These are phyloP conservation scores for Starmerella powellii DNA, from an alignment of 805 yeast genomes.

Conservation along the genomic window DNA sequence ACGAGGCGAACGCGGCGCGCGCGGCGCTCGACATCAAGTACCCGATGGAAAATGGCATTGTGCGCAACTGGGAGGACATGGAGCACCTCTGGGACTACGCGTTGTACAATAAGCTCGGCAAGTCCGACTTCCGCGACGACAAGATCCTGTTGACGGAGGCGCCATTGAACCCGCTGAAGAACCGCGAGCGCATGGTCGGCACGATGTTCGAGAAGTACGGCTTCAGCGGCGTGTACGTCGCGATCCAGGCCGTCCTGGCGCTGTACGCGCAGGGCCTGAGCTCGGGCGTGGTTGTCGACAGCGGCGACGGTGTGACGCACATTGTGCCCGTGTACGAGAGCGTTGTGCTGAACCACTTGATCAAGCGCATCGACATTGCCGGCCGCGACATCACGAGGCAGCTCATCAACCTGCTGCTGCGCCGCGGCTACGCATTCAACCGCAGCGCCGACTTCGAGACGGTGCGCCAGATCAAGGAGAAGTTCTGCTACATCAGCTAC, in stretches of 20 bases:
- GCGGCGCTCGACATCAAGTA: constrained; percentile 85
- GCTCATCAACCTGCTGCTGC: constrained; percentile 74
- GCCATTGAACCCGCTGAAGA: constrained; percentile 89
- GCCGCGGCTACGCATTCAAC: constrained; percentile 96
- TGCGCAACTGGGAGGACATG: constrained; percentile 98
- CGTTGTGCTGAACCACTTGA: constrained; percentile 87
- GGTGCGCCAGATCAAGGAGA: constrained; percentile 94
- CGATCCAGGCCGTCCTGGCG: constrained; percentile 96
- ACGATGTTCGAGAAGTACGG: constrained; percentile 85
- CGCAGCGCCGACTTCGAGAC: constrained; percentile 98
- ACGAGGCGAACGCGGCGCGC: constrained; percentile 84
- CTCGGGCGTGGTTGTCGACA: constrained; percentile 95
- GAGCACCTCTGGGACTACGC: constrained; percentile 97
- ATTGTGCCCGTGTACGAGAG: constrained; percentile 96
- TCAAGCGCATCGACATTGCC: constrained; percentile 88
- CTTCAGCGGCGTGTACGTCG: constrained; percentile 87
- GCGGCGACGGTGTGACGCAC: constrained; percentile 98
- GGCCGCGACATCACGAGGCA: constrained; percentile 98
- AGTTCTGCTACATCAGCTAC: constrained; percentile 87
- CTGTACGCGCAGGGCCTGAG: constrained; percentile 93
- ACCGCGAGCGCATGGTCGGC: constrained; percentile 83
- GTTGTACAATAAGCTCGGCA: constrained; percentile 77
- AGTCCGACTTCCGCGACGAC: constrained; percentile 50
- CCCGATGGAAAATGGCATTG: constrained; percentile 98
- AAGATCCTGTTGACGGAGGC: constrained; percentile 91